Conservation (phyloP, 495 filamentous ascomycete species). For the Aspergillus coremiiformis region DNA sequence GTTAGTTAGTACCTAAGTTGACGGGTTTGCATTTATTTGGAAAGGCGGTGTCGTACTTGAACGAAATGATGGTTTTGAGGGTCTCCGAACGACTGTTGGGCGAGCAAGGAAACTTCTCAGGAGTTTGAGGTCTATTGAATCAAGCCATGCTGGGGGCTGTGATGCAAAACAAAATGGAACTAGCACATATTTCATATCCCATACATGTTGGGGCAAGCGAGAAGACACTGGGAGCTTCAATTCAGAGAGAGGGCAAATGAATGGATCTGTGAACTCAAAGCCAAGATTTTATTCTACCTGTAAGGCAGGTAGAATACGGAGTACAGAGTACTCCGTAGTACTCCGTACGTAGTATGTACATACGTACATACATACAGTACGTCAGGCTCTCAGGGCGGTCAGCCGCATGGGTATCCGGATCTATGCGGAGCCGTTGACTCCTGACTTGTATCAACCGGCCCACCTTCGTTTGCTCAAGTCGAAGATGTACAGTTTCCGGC, state of each 20-base stretch:
- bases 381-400: conserved; percentile 1
- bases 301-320: too few species aligned
- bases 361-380: too few species aligned
- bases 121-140: neutral
- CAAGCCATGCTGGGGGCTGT: neutral
- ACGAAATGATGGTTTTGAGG: neutral
- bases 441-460: too few species aligned
- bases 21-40: neutral
- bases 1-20: too few species aligned
- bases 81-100: neutral
- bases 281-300: too few species aligned
- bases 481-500: neutral
- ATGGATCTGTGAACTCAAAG: neutral
- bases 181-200: too few species aligned
- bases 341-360: too few species aligned
- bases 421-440: too few species aligned
- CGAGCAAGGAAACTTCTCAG: neutral
- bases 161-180: neutral
- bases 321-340: too few species aligned
- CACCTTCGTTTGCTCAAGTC: neutral
- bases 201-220: conserved; percentile 1
- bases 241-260: neutral
- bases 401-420: neutral
- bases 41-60: conserved; percentile 3
- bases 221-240: neutral